A percentile compares a stretch with the other conserved stretches of the same genome.
Evolutionary conservation across 495 filamentous ascomycete genomes (phyloP).

Genomic region (Corynascus novoguineensis): DNA sequence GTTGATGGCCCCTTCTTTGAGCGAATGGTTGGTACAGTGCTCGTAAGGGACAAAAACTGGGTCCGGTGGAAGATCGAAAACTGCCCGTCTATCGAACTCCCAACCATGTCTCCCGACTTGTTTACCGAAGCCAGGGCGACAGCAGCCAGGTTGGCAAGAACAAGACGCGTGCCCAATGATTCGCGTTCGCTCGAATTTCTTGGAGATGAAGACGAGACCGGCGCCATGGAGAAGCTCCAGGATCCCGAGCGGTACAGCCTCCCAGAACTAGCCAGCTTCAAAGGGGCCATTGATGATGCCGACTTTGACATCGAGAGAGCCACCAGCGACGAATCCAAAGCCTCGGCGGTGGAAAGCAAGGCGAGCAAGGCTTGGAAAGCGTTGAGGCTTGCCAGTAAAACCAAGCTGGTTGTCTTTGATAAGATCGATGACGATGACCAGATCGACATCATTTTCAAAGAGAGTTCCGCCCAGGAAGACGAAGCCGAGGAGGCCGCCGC

Average conservation of each 20-base stretch:
- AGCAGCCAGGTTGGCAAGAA: constrained; percentile 58
- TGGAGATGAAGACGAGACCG: constrained; percentile 49
- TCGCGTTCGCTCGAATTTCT: constrained; percentile 73
- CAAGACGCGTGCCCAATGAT: constrained; percentile 61
- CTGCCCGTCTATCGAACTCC: constrained; percentile 77
- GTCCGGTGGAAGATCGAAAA: constrained; percentile 94
- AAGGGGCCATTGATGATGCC: constrained; percentile 58
- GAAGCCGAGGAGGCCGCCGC: constrained; percentile 22
- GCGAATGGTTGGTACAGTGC: constrained; percentile 90
- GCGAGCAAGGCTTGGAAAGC: constrained; percentile 85
- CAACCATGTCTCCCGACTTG: constrained; percentile 58
- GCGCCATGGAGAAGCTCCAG: constrained; percentile 46
- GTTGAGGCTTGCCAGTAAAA: constrained; percentile 68
- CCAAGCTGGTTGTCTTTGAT: constrained; percentile 70
- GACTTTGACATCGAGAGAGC: constrained; percentile 83
- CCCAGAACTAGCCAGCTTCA: constrained; percentile 44
- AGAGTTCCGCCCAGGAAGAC: constrained; percentile 24
- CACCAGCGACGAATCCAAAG: constrained; percentile 62
- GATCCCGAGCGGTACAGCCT: constrained; percentile 40
- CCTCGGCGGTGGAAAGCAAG: constrained; percentile 59
- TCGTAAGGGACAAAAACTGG: constrained; percentile 96
- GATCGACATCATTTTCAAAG: constrained; percentile 48
- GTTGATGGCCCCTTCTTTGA: constrained; percentile 86
- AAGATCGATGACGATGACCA: constrained; percentile 79
- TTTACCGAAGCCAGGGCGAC: constrained; percentile 60